Base-by-base conservation (phyloP, 1,284 basidiomycete genomes). In the Trichosporon sp. region DNA sequence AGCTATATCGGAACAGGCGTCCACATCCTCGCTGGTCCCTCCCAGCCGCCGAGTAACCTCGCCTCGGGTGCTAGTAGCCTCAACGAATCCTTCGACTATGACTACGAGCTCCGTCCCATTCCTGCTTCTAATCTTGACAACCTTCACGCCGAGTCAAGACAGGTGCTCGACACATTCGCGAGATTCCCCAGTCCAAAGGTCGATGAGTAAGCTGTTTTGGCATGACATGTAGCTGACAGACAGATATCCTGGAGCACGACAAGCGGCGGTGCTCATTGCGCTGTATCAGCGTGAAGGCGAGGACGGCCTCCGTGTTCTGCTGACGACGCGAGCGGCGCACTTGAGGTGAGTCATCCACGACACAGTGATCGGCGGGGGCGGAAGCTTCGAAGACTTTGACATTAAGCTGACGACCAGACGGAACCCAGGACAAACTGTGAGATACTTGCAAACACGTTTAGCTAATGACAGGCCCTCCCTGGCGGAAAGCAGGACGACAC, bases 241-340 rank as follows among this genome's bases (percentile, higher is more conserved):
- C 59, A 85, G 84, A 21, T 78, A 79, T 51, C 82, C 83, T 0
- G 69, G 79, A 0, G 80, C 81, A 14, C 79, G 78, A 35, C 78
- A 78, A 46, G 93, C 90, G 2, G 91, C 91, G 1, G 93, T 95
- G 0, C 86, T 95, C 1, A 88, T 94, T 2, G 85, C 92, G 4
- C 84, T 96, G 0, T 95, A 90, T 76, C 90, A 94, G 79, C 84
- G 87, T 32, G 86, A 85, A 1, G 90, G 87, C 10, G 81, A 87
- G 63, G 74, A 77, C 19, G 75, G 78, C 19, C 84, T 95, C 2
- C 88, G 90, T 12, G 92, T 95, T 1, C 85, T 95, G 14, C 85
- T 95, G 65, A 95, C 93, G 0, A 95, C 93, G 1, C 88, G 93
- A 11, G 91, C 92, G 1, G 92, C 92, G 82, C 84, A 86, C 4